Evolutionary conservation across 257 asterid genomes (phyloP), one percentile per base, ranked within the genome.

Genomic region (Anisodus acutangulus): DNA sequence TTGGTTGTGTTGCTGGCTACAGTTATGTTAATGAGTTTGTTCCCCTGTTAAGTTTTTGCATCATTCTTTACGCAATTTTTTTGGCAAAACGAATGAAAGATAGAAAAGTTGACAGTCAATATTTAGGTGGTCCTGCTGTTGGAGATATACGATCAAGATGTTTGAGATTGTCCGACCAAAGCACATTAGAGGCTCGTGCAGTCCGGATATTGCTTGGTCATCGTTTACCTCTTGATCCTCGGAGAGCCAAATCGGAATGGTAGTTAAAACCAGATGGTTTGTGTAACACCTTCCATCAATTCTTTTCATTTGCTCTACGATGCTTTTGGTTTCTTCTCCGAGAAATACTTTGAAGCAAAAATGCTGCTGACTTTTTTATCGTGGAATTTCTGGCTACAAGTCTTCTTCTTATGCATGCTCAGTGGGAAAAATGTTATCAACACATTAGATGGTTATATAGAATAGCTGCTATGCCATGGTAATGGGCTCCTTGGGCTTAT

Each of bases 121-220:
- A 83, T 83, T 55, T 92, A 96, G 99, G 99, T 82, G 99, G 99
- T 83, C 99, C 99, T 31, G 99, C 99, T 79, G 98, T 96, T 88
- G 99, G 99, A 84, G 99, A 96, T 89, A 96, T 96, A 82, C 93
- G 98, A 70, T 96, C 99, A 82, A 91, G 99, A 85, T 96, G 98
- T 90, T 89, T 96, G 91, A 93, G 99, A 87, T 83, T 96, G 57
- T 93, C 99, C 31, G 99, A 91, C 87, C 90, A 94, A 87, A 96
- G 98, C 86, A 92, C 98, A 16, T 84, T 86, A 26, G 99, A 96
- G 88, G 99, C 94, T 87, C 97, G 92, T 84, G 95, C 99, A 39
- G 98, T 96, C n/a, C 88, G 97, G 53, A 90, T 92, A 82, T 88
- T 94, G 91, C 91, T 96, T 70, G 99, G 99, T 84, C 91, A 96